These are phyloP conservation scores for Amauroascus verrucosus DNA, from an alignment of 2,329 filamentous ascomycete species.

Conservation along the genomic window DNA sequence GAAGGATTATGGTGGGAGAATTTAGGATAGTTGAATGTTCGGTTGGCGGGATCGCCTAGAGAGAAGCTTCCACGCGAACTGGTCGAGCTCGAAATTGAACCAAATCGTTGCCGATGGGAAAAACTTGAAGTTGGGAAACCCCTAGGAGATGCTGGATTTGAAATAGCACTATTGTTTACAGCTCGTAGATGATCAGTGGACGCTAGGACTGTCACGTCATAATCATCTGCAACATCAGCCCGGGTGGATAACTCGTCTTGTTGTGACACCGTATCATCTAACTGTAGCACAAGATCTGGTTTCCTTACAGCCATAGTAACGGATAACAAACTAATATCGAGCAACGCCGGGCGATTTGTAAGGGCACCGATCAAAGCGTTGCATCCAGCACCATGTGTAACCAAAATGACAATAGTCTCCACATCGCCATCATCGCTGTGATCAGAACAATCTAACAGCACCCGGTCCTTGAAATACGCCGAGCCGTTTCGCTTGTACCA, in stretches of 20 bases:
- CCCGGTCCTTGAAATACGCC: constrained; percentile 13
- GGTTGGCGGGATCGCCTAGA: constrained; percentile 14
- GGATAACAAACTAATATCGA: constrained; percentile 83
- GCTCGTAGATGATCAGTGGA: constrained; percentile 52
- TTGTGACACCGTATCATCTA: background rate
- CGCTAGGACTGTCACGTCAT: constrained; percentile 50
- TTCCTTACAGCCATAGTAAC: constrained; percentile 73
- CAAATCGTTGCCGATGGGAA: constrained; percentile 27
- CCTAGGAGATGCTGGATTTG: constrained; percentile 20
- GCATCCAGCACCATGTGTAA: constrained; percentile 91
- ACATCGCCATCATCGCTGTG: constrained; percentile 53
- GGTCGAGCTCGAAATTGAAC: constrained; percentile 20
- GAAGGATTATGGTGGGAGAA: constrained; percentile 13
- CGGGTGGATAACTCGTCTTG: background rate
- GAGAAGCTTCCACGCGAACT: constrained; percentile 21
- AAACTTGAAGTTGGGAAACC: constrained; percentile 21
- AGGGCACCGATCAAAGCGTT: constrained; percentile 90
- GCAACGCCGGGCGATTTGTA: constrained; percentile 78
- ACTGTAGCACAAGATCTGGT: background rate
- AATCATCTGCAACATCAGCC: constrained; percentile 35
- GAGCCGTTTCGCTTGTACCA: constrained; percentile 59
- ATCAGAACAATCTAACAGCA: constrained; percentile 19
- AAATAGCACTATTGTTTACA: constrained; percentile 26
- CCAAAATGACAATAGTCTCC: constrained; percentile 72
- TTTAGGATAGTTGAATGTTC: constrained; percentile 1